Evolutionary conservation across 306 rosid species (phyloP).

Genomic region (Corylus heterophylla): DNA sequence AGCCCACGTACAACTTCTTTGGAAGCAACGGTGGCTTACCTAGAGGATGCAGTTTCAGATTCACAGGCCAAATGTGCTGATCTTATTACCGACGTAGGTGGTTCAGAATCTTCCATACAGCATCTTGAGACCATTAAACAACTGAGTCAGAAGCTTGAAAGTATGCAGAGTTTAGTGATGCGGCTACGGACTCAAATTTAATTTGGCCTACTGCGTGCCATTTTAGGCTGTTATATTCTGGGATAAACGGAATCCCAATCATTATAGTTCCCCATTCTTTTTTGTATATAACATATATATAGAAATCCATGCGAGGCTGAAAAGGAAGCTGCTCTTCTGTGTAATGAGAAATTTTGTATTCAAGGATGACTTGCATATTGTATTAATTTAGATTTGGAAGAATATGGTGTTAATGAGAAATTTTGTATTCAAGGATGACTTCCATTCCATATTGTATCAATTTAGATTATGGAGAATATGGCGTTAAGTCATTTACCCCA

Average conservation of each 20-base stretch:
- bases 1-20: slow-evolving; percentile 40
- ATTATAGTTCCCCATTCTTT: slow-evolving; percentile 43
- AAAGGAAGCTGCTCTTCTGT: slow-evolving; percentile 10
- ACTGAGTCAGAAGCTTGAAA: slow-evolving; percentile 66
- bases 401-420: slow-evolving; percentile 10
- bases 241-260: slow-evolving; percentile 32
- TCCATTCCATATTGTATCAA: background rate
- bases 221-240: slow-evolving; percentile 33
- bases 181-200: slow-evolving; percentile 62
- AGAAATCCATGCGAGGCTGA: slow-evolving; percentile 27
- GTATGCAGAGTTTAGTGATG: slow-evolving; percentile 62
- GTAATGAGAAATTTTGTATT: slow-evolving; percentile 51
- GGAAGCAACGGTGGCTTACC: slow-evolving; percentile 64
- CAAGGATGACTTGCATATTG: background rate
- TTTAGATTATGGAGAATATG: background rate
- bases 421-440: slow-evolving; percentile 41
- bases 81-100: slow-evolving; percentile 41
- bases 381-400: background rate
- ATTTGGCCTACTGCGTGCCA: slow-evolving; percentile 5
- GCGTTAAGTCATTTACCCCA: background rate
- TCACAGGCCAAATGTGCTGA: slow-evolving; percentile 60
- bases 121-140: slow-evolving; percentile 50
- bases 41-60: slow-evolving; percentile 67
- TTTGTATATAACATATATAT: slow-evolving; percentile 45
- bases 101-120: slow-evolving; percentile 50